Evolutionary conservation across 176 grass and related monocot genomes (phyloP).

Genomic region (Oryza officinalis): DNA sequence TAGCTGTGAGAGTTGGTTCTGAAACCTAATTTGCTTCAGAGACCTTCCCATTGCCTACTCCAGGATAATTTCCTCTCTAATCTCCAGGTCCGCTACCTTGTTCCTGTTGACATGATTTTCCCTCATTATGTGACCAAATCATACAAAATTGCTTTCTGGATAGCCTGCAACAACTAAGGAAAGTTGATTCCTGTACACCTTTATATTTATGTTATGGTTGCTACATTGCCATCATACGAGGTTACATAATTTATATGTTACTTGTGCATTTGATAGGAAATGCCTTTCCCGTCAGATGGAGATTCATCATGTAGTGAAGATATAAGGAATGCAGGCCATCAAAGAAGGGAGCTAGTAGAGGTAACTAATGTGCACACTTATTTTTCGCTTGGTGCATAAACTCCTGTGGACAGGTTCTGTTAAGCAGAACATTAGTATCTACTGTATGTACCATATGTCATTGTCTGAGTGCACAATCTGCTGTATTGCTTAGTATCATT

Average conservation of each 20-base stretch:
- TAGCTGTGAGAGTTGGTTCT: neutral
- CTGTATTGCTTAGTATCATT: no score
- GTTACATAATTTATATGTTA: constrained; percentile 6
- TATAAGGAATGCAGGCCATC: neutral
- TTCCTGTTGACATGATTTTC: constrained; percentile 8
- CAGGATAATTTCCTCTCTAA: constrained; percentile 5
- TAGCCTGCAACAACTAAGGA: no score
- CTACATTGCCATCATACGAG: constrained; percentile 5
- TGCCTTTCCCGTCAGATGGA: neutral
- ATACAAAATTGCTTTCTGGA: neutral
- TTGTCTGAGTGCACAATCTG: no score
- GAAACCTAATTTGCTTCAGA: neutral
- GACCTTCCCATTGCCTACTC: neutral
- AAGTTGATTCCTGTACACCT: neutral
- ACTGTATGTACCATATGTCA: neutral
- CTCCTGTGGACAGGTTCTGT: neutral
- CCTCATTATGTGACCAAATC: neutral
- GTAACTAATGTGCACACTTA: constrained; percentile 4
- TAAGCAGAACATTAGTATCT: neutral
- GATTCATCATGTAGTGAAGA: neutral
- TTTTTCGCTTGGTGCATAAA: neutral
- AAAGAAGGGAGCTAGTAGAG: neutral
- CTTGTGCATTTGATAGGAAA: neutral
- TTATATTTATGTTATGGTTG: neutral
- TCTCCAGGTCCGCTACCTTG: neutral